Percentiles rank a stretch among this genome's conserved stretches.
Conservation (phyloP, 2,329 filamentous ascomycete species). For the Herpotrichia juniperi region DNA sequence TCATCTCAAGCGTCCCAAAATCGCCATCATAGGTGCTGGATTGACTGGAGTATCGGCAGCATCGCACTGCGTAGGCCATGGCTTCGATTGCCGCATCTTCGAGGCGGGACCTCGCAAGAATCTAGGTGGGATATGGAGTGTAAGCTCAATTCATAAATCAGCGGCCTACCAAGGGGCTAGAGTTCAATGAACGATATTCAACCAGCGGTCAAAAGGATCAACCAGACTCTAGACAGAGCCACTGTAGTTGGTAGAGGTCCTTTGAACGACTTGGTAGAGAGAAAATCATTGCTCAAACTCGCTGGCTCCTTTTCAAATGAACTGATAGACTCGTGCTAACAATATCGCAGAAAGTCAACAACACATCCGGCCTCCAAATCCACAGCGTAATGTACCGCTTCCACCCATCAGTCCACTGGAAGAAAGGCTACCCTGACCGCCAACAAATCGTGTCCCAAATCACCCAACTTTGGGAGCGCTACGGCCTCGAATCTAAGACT, state of each 20-base stretch:
- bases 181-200: no score
- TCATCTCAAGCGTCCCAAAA: constrained; percentile 64
- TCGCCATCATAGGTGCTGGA: constrained; percentile 55
- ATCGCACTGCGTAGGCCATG: constrained; percentile 83
- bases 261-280: no score
- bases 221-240: no score
- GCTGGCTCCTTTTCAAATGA: no score
- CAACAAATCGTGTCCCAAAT: constrained; percentile 78
- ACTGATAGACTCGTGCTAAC: no score
- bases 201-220: no score
- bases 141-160: constrained; percentile 47
- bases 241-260: no score
- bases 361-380: constrained; percentile 81
- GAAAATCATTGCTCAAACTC: neutral
- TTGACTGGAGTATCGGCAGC: constrained; percentile 80
- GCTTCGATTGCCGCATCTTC: constrained; percentile 81
- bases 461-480: constrained; percentile 73
- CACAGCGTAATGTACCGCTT: constrained; percentile 89
- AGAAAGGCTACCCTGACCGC: constrained; percentile 76
- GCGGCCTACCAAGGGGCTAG: no score
- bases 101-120: constrained; percentile 71
- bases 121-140: constrained; percentile 82
- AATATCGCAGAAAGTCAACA: constrained; percentile 70
- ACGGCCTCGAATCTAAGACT: constrained; percentile 73
- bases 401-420: constrained; percentile 78